These are phyloP conservation scores for Austroboletus novae-zelandiae DNA, from an alignment of 1,284 basidiomycete species.

Conservation along the genomic window DNA sequence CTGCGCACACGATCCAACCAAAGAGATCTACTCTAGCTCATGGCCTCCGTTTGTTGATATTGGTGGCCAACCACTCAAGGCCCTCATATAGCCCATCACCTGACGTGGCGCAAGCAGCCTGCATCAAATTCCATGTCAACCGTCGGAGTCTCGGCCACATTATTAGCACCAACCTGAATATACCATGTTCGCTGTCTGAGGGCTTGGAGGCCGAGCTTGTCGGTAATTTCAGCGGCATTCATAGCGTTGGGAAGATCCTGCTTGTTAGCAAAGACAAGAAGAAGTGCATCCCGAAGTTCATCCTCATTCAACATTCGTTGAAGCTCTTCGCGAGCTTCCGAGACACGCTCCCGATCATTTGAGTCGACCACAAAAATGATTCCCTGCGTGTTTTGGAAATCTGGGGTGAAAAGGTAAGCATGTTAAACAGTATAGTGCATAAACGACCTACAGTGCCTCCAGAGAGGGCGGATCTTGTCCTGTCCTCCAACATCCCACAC, in stretches of 20 bases:
- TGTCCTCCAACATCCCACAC: constrained; percentile 91
- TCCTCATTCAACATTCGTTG: constrained; percentile 99
- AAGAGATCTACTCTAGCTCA: constrained; percentile 43
- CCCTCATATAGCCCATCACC: constrained; percentile 99
- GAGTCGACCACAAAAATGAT: constrained; percentile 99
- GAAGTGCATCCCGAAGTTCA: constrained; percentile 96
- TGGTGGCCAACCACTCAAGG: constrained; percentile 91
- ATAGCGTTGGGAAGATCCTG: constrained; percentile 99
- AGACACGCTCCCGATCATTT: constrained; percentile 99
- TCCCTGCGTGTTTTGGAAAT: constrained; percentile 99
- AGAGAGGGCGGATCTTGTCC: constrained; percentile 87
- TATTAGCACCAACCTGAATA: constrained; percentile 75
- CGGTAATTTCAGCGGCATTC: constrained; percentile 99
- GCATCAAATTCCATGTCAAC: constrained; percentile 22
- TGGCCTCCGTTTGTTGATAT: constrained; percentile 77
- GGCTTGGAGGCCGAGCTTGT: constrained; percentile 98
- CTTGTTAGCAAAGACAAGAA: constrained; percentile 99
- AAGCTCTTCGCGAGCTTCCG: constrained; percentile 98
- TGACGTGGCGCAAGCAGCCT: constrained; percentile 98
- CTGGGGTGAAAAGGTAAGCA: constrained; percentile 43
- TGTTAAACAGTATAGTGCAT: constrained; percentile 21
- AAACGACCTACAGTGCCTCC: constrained; percentile 90
- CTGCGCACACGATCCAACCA: constrained; percentile 45
- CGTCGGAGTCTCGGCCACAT: constrained; percentile 5
- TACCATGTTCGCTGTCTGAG: constrained; percentile 98